Percentiles rank a stretch among this genome's conserved stretches.
These are phyloP conservation scores for Syzygium oleosum DNA, from an alignment of 345 rosid genomes.

Conservation along the genomic window DNA sequence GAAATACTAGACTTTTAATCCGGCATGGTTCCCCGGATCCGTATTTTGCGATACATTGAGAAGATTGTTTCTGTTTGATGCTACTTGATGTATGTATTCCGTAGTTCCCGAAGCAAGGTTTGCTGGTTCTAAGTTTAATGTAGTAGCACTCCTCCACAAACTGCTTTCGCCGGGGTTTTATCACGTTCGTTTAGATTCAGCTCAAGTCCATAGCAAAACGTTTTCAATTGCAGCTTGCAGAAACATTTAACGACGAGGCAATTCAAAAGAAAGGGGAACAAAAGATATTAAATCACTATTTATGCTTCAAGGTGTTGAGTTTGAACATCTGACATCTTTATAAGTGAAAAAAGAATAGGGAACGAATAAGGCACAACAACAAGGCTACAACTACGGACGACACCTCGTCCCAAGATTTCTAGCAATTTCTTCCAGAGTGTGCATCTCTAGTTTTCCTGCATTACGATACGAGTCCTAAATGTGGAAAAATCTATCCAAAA, in stretches of 20 bases:
- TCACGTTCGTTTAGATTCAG: background rate
- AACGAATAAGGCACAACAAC: background rate
- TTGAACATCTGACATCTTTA: background rate
- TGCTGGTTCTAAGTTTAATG: background rate
- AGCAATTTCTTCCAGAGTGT: no score
- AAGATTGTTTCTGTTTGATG: background rate
- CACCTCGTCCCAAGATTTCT: background rate
- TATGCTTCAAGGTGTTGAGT: background rate
- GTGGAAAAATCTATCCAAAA: no score
- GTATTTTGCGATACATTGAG: background rate
- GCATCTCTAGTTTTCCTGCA: no score
- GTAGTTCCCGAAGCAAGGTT: background rate
- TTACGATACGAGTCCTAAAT: no score
- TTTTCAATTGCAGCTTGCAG: background rate
- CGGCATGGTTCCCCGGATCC: background rate
- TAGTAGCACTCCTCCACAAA: background rate
- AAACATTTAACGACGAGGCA: background rate
- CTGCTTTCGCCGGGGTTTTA: background rate
- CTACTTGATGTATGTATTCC: background rate
- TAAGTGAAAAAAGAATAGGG: background rate
- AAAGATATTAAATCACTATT: background rate
- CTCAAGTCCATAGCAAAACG: background rate
- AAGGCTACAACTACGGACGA: background rate
- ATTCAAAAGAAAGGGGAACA: background rate
- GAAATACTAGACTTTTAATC: background rate